Evolutionary conservation across 208 protist genomes (phyloP).

Genomic region (Trypanosoma vivax): DNA sequence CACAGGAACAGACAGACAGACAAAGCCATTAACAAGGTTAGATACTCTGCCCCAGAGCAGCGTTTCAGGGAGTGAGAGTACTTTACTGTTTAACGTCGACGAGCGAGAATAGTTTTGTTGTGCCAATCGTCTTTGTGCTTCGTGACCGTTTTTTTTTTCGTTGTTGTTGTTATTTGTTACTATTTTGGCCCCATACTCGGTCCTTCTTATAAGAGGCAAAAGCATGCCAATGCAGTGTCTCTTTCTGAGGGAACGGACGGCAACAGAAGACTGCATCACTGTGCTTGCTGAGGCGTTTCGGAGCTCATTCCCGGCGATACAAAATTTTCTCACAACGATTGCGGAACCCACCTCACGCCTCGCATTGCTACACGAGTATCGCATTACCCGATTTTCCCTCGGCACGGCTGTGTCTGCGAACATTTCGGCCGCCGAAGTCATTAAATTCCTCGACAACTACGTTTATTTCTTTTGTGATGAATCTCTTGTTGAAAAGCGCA

Average conservation of each 20-base stretch:
- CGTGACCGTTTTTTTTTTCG: constrained; percentile 16
- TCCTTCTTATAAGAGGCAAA: background rate
- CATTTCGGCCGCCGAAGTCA: constrained; percentile 81
- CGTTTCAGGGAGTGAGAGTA: no score
- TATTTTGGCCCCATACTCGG: background rate
- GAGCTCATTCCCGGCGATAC: constrained; percentile 32
- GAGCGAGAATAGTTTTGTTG: no score
- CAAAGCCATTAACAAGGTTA: no score
- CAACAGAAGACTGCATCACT: constrained; percentile 38
- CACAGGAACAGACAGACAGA: no score
- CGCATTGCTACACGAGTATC: constrained; percentile 96
- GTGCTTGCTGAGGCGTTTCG: constrained; percentile 77
- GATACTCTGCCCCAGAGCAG: no score
- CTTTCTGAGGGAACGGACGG: constrained; percentile 53
- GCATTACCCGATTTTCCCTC: constrained; percentile 95
- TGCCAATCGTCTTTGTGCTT: no score
- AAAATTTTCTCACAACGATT: constrained; percentile 53
- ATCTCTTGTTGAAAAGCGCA: background rate
- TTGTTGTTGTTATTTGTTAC: constrained; percentile 19
- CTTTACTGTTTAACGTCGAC: no score
- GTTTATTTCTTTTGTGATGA: constrained; percentile 59
- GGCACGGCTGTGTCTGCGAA: constrained; percentile 95
- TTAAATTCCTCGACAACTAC: constrained; percentile 73
- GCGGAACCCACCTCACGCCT: constrained; percentile 95
- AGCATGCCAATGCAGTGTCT: constrained; percentile 32